Conservation (phyloP, 768 basidiomycete species). For the Lyophyllum atratum region DNA sequence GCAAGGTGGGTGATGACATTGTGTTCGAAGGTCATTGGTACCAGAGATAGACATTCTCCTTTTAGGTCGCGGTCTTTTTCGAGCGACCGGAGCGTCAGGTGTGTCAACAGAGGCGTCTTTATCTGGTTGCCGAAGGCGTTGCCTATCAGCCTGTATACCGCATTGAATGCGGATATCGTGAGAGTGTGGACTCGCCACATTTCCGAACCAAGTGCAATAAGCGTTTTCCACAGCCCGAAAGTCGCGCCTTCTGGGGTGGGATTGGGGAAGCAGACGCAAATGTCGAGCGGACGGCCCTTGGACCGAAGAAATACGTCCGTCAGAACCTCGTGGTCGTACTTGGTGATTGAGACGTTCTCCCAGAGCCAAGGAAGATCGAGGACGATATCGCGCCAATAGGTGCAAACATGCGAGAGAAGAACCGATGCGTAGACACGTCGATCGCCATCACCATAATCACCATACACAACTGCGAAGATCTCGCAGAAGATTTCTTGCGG, state of each 20-base stretch:
- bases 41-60: not conserved
- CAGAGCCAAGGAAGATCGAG: slow-evolving; percentile 10
- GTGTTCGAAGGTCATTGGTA: not conserved
- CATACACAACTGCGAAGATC: not conserved
- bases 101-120: not conserved
- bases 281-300: not conserved
- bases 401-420: slow-evolving; percentile 16
- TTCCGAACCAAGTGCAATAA: not conserved
- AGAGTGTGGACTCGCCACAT: not conserved
- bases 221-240: not conserved
- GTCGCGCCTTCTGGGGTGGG: not conserved
- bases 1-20: not conserved
- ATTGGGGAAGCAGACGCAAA: not conserved
- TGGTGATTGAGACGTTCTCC: slow-evolving; percentile 7
- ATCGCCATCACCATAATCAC: not conserved
- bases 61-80: not conserved
- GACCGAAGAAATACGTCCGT: not conserved
- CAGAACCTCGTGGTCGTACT: not conserved
- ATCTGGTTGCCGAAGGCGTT: not conserved
- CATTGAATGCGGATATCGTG: not conserved
- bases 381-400: slow-evolving; percentile 12
- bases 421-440: slow-evolving; percentile 4
- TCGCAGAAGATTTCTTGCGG: not conserved
- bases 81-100: not conserved
- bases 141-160: not conserved